Evolutionary conservation across 176 grass and related monocot species (phyloP), one percentile per base, ranked within the genome.

Genomic region (Zea luxurians): DNA sequence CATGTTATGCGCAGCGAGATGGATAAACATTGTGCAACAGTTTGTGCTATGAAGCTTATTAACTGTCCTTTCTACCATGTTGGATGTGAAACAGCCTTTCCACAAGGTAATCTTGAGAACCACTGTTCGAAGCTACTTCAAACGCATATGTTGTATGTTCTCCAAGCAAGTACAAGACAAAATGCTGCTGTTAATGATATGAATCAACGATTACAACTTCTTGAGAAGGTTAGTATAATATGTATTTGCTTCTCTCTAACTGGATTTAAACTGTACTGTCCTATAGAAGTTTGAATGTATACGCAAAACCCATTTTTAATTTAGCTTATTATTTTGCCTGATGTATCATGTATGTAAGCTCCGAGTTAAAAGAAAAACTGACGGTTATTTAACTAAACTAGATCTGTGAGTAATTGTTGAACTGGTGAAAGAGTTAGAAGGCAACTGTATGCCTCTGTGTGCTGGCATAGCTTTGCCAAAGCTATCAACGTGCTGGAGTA

Each of bases 21-120:
- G 95, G 89, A 92, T 17, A 81, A 9, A 65, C 95, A 98, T 79
- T 94, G 89, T 46, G 27, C 76, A 67, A 90, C 87, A 57, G 62
- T 90, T 65, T 98, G 91, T 68, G 37, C 65, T 17, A 94, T 94
- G 91, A 93, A 86, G 45, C 66, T 94, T 78, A 82, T 92, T 36
- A 90, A 94, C 64, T 98, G 95, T 64, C 91, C 95, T 44, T 98
- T 92, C 62, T 80, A 85, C 68, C 80, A 83, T 76, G 87, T 89
- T 82, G 91, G 95, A 52, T 94, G 91, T 75, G 85, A 94, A 75
- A 87, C 80, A 47, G 64, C 85, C 44, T 92, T 94, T 82, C 89
- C 89, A 2, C 88, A 83, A 55, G 86, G 88, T 74, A 86, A 84
- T 82, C 89, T 92, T 53, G 88, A 89, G 73, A 86, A 61, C 50